These are phyloP conservation scores for Dictyostelium firmibasis DNA, from an alignment of 78 protist genomes.

Conservation along the genomic window DNA sequence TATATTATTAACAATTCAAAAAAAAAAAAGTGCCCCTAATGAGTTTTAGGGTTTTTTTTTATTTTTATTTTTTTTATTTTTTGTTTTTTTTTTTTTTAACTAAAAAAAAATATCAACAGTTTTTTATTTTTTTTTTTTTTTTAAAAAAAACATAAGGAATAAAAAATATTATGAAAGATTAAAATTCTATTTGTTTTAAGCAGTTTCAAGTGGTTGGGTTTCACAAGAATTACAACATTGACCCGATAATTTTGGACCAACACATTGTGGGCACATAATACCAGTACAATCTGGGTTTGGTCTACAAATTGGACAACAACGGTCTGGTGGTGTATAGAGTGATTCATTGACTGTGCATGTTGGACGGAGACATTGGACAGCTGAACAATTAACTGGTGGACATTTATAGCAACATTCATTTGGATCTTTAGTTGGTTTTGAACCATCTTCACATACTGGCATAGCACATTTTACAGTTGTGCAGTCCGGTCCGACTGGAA, in stretches of 20 bases:
- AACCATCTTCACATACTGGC: not conserved
- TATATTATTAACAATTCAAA: no score
- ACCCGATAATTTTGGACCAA: not conserved
- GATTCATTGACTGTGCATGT: not conserved
- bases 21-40: no score
- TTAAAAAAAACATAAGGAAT: no score
- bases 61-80: no score
- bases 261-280: not conserved
- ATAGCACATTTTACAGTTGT: not conserved
- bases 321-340: not conserved
- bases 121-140: no score
- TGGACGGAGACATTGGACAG: not conserved
- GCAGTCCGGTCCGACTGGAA: not conserved
- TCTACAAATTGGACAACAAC: not conserved
- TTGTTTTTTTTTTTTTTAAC: no score
- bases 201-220: not conserved
- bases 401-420: not conserved
- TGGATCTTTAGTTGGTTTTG: not conserved
- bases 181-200: not conserved
- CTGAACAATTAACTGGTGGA: not conserved
- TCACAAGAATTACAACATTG: not conserved
- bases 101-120: no score
- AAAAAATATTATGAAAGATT: no score
- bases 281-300: not conserved
- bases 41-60: no score